Evolutionary conservation across 768 basidiomycete genomes (phyloP).

Genomic region (Lactarius sp.): DNA sequence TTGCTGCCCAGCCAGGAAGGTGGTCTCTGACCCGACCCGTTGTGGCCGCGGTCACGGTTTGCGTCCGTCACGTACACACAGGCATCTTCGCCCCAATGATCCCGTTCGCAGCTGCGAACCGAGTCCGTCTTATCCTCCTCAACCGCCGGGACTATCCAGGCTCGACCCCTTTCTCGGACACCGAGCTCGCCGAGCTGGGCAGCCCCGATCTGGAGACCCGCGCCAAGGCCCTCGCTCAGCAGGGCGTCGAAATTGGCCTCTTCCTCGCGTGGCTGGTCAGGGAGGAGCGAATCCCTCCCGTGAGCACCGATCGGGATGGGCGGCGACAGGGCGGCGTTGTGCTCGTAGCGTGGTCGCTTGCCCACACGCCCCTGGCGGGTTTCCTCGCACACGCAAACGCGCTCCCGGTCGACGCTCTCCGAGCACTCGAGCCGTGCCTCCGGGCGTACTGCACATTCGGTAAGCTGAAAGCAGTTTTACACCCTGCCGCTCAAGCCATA

Average conservation of each 20-base stretch:
- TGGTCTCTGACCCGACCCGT: not conserved
- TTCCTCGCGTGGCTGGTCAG: slow-evolving; percentile 25
- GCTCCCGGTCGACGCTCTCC: slow-evolving; percentile 16
- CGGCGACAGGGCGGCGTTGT: slow-evolving; percentile 19
- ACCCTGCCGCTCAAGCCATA: not conserved
- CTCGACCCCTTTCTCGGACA: slow-evolving; percentile 24
- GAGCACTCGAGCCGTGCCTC: slow-evolving; percentile 15
- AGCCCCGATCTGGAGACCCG: slow-evolving; percentile 19
- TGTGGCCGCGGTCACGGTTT: not conserved
- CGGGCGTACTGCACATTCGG: slow-evolving; percentile 23
- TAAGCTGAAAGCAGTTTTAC: not conserved
- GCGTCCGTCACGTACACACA: not conserved
- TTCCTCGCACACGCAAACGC: slow-evolving; percentile 19
- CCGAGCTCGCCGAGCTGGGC: slow-evolving; percentile 24
- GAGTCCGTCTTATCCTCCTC: slow-evolving; percentile 27
- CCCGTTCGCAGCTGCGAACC: slow-evolving; percentile 22
- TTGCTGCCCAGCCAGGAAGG: not conserved
- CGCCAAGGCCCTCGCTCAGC: slow-evolving; percentile 13
- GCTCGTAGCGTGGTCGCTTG: slow-evolving; percentile 25
- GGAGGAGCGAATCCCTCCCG: slow-evolving; percentile 11
- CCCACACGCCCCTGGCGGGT: slow-evolving; percentile 17
- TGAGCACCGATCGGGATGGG: slow-evolving; percentile 1
- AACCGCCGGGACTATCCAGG: slow-evolving; percentile 29
- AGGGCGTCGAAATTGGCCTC: slow-evolving; percentile 18
- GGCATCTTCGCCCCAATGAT: slow-evolving; percentile 27